Evolutionary conservation across 1,284 basidiomycete genomes (phyloP).

Genomic region (Rhizoctonia solani): DNA sequence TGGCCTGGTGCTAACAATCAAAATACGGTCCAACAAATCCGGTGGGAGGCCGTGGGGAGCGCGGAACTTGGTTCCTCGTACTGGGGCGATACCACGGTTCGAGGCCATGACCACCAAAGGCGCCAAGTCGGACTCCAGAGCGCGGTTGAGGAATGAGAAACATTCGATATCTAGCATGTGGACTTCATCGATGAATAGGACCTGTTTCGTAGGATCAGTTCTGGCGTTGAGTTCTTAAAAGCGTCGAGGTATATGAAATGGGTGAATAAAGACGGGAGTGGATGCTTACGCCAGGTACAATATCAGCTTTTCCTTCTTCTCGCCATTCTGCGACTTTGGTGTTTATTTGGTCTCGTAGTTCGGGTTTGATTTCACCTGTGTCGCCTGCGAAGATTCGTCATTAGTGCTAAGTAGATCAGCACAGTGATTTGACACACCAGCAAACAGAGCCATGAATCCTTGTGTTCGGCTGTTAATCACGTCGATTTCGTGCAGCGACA

Average conservation of each 20-base stretch:
- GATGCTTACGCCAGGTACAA: slow-evolving; percentile 85
- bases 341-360: slow-evolving; percentile 95
- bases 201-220: slow-evolving; percentile 56
- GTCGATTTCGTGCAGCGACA: slow-evolving; percentile 97
- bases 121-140: slow-evolving; percentile 90
- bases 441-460: slow-evolving; percentile 68
- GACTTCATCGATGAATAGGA: slow-evolving; percentile 92
- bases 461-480: slow-evolving; percentile 99
- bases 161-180: slow-evolving; percentile 99
- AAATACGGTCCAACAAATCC: slow-evolving; percentile 90
- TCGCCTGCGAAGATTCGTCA: slow-evolving; percentile 68
- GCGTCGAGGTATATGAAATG: no score
- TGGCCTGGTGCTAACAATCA: slow-evolving; percentile 94
- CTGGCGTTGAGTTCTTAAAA: slow-evolving; percentile 11
- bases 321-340: slow-evolving; percentile 97
- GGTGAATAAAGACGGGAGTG: no score
- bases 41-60: slow-evolving; percentile 95
- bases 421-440: slow-evolving; percentile 52
- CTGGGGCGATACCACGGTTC: slow-evolving; percentile 92
- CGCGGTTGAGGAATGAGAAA: slow-evolving; percentile 97
- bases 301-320: slow-evolving; percentile 98
- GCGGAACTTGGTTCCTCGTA: slow-evolving; percentile 93
- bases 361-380: slow-evolving; percentile 98
- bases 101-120: slow-evolving; percentile 98
- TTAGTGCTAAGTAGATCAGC: slow-evolving; percentile 57